Evolutionary conservation across 2,329 filamentous ascomycete genomes (phyloP), one percentile per base, ranked within the genome.

Genomic region (Botryosphaeria dothidea): DNA sequence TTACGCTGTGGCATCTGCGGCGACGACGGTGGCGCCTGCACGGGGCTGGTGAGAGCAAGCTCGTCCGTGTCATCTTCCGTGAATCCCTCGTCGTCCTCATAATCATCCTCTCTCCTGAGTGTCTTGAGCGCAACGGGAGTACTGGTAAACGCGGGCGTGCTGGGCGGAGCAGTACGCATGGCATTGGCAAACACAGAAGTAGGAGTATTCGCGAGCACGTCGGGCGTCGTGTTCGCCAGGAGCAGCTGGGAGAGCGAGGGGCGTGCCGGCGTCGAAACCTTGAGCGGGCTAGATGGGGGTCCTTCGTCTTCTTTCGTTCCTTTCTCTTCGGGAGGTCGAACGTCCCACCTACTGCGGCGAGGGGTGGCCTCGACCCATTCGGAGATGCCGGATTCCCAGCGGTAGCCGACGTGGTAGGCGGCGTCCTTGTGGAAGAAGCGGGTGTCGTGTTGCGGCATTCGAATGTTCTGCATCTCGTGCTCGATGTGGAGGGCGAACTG

Each of bases 291-390:
- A 5, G 56, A 60, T 2, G 54, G 36, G 1, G 34, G 23, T 41
- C 3, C 21, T 21, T 41, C 52, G 7, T 25, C 13, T 7, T 1
- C 25, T 23, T 45, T 41, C 23, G 3, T 19, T 9, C 7, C 2
- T 34, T 6, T 17, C 51, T 15, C 19, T 13, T 23, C 19, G 11
- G 2, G 13, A 7, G 11, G 8, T 15, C 34, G 6, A 7, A 11
- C 17, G 27, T 1, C 8, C 13, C 27, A 36, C 11, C 17, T 27
- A 27, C 49, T 15, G 4, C 9, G 15, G 9, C 21, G 43, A 2
- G 80, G 79, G 8, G 80, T 81, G 41, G 73, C 77, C 0, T 73
- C 71, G n/a, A 81, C 76, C 80, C 79, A 82, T 66, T 82, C 80
- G 25, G 78, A 78, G 38, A 82, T 76, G 9, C 78, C 79, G 54